These are phyloP conservation scores for Candida sanyaensis DNA, from an alignment of 1,139 yeast genomes.

Conservation along the genomic window DNA sequence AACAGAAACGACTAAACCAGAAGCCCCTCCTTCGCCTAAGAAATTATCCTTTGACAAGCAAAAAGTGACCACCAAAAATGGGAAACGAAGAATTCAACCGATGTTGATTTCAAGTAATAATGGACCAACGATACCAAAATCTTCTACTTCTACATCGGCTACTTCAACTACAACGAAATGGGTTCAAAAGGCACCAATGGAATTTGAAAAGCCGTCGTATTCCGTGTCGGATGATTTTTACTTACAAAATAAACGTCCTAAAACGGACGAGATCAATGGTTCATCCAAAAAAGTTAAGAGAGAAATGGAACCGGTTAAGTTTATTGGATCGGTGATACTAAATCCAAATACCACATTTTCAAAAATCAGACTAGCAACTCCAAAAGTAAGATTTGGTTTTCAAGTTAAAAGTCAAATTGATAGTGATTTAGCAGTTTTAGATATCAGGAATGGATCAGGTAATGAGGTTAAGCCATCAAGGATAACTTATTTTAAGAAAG, in stretches of 20 bases:
- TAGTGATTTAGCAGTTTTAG: constrained; percentile 29
- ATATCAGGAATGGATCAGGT: constrained; percentile 55
- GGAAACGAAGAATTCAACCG: constrained; percentile 50
- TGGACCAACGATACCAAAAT: constrained; percentile 7
- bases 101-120: constrained; percentile 31
- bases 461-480: constrained; percentile 56
- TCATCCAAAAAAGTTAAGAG: constrained; percentile 42
- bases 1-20: not conserved
- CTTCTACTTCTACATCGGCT: not conserved
- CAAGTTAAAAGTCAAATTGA: constrained; percentile 35
- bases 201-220: constrained; percentile 66
- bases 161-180: constrained; percentile 4
- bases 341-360: constrained; percentile 84
- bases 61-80: constrained; percentile 44
- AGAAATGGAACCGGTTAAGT: constrained; percentile 63
- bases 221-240: constrained; percentile 47
- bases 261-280: constrained; percentile 26
- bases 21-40: not conserved
- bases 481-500: constrained; percentile 42
- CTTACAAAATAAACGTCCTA: constrained; percentile 34
- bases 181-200: constrained; percentile 33
- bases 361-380: constrained; percentile 76
- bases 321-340: constrained; percentile 74
- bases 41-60: constrained; percentile 20
- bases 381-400: constrained; percentile 66